Evolutionary conservation across 1,284 basidiomycete species (phyloP).

Genomic region (Ustilago trichophora): DNA sequence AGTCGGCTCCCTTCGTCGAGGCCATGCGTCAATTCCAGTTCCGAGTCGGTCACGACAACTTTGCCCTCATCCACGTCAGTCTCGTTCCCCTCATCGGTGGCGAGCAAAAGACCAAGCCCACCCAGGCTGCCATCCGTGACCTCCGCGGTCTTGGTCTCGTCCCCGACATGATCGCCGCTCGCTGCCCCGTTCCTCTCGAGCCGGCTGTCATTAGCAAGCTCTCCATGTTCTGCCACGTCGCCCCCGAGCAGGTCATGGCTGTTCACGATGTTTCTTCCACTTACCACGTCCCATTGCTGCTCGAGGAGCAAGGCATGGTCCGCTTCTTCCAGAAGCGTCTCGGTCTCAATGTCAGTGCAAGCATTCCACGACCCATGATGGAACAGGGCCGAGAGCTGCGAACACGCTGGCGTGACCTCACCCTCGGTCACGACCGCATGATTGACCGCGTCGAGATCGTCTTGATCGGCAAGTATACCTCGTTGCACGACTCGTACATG

Average conservation of each 20-base stretch:
- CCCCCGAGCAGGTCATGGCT: slow-evolving; percentile 90
- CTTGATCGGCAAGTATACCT: slow-evolving; percentile 96
- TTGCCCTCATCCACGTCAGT: slow-evolving; percentile 97
- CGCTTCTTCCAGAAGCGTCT: slow-evolving; percentile 84
- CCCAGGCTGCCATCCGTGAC: slow-evolving; percentile 94
- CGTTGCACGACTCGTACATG: slow-evolving; percentile 98
- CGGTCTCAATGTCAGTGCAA: slow-evolving; percentile 74
- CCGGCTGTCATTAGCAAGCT: slow-evolving; percentile 91
- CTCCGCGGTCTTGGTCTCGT: slow-evolving; percentile 90
- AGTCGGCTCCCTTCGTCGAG: slow-evolving; percentile 96
- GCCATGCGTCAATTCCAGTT: slow-evolving; percentile 99
- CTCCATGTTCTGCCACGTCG: slow-evolving; percentile 99
- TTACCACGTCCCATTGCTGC: slow-evolving; percentile 94
- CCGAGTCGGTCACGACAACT: slow-evolving; percentile 95
- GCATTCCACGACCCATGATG: slow-evolving; percentile 72
- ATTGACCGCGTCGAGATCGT: slow-evolving; percentile 91
- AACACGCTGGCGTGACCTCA: slow-evolving; percentile 83
- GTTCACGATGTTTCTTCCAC: slow-evolving; percentile 96
- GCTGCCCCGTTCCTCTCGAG: slow-evolving; percentile 76
- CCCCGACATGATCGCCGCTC: slow-evolving; percentile 94
- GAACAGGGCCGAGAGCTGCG: slow-evolving; percentile 76
- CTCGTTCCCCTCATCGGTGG: slow-evolving; percentile 97
- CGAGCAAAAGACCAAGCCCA: slow-evolving; percentile 99
- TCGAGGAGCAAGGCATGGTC: slow-evolving; percentile 91
- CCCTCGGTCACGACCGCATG: slow-evolving; percentile 85